Conservation (phyloP, 2,329 filamentous ascomycete genomes). For the Botrytis cinerea region DNA sequence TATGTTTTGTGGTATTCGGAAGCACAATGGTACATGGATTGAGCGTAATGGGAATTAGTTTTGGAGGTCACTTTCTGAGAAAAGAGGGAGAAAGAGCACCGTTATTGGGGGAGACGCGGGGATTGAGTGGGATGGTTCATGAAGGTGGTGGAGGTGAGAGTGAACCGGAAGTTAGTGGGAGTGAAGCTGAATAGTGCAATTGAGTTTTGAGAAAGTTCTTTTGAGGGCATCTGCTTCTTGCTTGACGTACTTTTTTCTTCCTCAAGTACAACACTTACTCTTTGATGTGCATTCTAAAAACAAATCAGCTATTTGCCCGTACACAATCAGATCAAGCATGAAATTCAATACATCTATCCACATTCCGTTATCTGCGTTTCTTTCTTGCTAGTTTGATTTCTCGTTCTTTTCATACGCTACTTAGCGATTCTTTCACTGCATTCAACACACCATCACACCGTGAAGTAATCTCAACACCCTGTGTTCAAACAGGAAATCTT, state of each 20-base stretch:
- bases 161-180: conserved; percentile 40
- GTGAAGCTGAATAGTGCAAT: conserved; percentile 24
- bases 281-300: neutral
- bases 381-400: neutral
- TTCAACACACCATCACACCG: neutral
- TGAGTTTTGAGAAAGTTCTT: neutral
- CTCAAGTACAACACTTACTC: neutral
- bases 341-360: neutral
- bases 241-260: neutral
- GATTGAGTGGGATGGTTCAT: conserved; percentile 52
- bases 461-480: neutral
- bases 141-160: conserved; percentile 43
- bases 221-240: neutral
- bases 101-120: conserved; percentile 53
- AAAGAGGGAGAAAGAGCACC: conserved; percentile 51
- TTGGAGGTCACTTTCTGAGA: conserved; percentile 50
- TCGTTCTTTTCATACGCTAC: neutral
- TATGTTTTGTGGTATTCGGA: conserved; percentile 56
- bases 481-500: neutral
- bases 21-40: conserved; percentile 57
- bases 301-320: neutral
- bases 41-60: conserved; percentile 52
- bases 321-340: neutral
- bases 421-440: too few relatives aligned
- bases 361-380: neutral